Evolutionary conservation across 306 rosid genomes (phyloP).

Genomic region (Ochetophila trinervis): DNA sequence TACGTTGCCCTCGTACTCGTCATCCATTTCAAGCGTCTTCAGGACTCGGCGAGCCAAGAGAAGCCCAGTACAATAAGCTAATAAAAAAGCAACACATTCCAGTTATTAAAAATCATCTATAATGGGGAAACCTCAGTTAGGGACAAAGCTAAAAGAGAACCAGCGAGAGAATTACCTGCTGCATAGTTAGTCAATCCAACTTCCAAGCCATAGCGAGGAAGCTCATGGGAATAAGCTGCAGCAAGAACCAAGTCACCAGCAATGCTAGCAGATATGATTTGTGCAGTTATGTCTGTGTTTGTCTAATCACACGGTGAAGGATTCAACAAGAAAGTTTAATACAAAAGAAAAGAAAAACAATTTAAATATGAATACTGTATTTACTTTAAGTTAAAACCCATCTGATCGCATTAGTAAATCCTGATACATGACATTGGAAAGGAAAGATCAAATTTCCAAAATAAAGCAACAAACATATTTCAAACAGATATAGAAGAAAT

Average conservation of each 20-base stretch:
- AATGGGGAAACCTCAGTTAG: no score
- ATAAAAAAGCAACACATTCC: background rate
- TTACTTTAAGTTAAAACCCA: no score
- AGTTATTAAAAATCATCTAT: background rate
- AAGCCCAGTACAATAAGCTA: conserved; percentile 95
- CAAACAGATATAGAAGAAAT: no score
- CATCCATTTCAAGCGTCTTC: conserved; percentile 72
- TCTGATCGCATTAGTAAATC: no score
- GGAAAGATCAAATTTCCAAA: no score
- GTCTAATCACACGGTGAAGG: conserved; percentile 47
- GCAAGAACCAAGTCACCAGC: conserved; percentile 83
- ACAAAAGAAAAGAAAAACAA: background rate
- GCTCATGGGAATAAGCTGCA: conserved; percentile 75
- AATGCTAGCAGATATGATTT: conserved; percentile 73
- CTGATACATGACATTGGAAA: no score
- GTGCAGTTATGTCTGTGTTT: conserved; percentile 73
- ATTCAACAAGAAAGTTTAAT: background rate
- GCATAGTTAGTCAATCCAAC: conserved; percentile 93
- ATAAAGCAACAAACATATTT: no score
- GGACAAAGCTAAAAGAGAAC: no score
- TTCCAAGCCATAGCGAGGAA: conserved; percentile 69
- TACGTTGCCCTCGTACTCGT: conserved; percentile 80
- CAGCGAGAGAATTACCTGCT: conserved; percentile 47
- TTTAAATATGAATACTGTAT: no score
- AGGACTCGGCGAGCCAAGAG: conserved; percentile 82